Evolutionary conservation across 169 alveolate species (phyloP).

Genomic region (Theileria luwenshuni): DNA sequence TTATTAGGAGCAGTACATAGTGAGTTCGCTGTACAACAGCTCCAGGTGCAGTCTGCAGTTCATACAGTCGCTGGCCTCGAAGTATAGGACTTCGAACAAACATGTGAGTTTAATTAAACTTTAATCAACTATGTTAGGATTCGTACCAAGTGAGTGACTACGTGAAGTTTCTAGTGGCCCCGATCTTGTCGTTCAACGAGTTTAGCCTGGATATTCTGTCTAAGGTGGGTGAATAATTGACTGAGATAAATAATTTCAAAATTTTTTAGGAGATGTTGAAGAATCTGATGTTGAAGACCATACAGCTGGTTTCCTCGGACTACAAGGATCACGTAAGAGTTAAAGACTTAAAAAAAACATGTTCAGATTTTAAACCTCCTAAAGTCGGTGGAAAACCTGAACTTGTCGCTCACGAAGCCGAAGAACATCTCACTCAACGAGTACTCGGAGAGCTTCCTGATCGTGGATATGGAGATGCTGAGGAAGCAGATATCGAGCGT

Average conservation of each 20-base stretch:
- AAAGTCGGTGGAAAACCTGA: constrained; percentile 51
- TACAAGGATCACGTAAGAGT: constrained; percentile 26
- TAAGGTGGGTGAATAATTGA: constrained; percentile 3
- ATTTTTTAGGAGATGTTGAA: constrained; percentile 19
- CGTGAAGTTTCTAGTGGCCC: constrained; percentile 59
- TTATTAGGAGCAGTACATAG: constrained; percentile 32
- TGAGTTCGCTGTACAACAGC: constrained; percentile 28
- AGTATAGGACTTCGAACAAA: constrained; percentile 45
- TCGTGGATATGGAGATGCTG: constrained; percentile 43
- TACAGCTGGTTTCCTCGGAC: constrained; percentile 33
- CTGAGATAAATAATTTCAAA: background rate
- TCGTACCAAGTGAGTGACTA: constrained; percentile 43
- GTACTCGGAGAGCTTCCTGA: constrained; percentile 43
- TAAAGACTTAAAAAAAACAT: background rate
- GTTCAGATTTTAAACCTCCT: constrained; percentile 35
- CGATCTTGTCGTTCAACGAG: constrained; percentile 62
- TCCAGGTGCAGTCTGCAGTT: constrained; percentile 63
- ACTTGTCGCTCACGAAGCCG: constrained; percentile 44
- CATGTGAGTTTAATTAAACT: constrained; percentile 7
- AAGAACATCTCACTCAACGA: constrained; percentile 26
- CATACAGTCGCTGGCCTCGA: constrained; percentile 62
- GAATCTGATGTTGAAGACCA: constrained; percentile 45
- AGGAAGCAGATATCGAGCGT: constrained; percentile 38
- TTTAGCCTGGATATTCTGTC: constrained; percentile 32
- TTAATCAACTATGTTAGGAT: background rate